Conservation (phyloP, 768 basidiomycete genomes). For the Mycena belliarum region DNA sequence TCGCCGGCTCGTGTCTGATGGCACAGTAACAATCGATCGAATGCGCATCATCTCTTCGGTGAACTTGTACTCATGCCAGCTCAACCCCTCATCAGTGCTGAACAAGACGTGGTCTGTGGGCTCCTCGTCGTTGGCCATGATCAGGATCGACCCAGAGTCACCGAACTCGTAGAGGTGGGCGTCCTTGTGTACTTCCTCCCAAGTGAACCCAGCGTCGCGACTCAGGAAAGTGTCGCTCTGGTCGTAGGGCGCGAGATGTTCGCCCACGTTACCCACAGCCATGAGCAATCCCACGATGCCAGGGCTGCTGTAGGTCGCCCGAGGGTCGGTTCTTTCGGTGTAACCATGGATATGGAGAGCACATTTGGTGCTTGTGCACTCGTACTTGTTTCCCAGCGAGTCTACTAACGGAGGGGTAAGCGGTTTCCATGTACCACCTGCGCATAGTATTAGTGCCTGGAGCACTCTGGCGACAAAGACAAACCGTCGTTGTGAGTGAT, state of each 20-base stretch:
- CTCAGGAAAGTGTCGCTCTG: constrained; percentile 96
- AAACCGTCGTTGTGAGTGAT: constrained; percentile 97
- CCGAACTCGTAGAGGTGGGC: constrained; percentile 98
- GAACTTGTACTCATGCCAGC: constrained; percentile 89
- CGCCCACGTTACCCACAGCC: constrained; percentile 96
- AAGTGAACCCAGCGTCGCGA: constrained; percentile 94
- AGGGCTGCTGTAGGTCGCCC: constrained; percentile 92
- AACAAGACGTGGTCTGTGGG: constrained; percentile 88
- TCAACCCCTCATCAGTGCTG: constrained; percentile 85
- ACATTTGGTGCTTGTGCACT: constrained; percentile 72
- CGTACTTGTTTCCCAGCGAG: constrained; percentile 71
- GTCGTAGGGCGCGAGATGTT: constrained; percentile 72
- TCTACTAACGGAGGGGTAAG: constrained; percentile 74
- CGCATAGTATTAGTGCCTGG: too few relatives aligned
- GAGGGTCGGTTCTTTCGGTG: constrained; percentile 87
- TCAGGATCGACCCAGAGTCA: constrained; percentile 90
- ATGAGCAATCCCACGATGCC: constrained; percentile 91
- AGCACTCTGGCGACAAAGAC: constrained; percentile 30
- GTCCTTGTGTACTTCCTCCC: constrained; percentile 98
- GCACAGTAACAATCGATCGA: constrained; percentile 80
- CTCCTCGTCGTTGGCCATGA: constrained; percentile 95
- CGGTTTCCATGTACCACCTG: constrained; percentile 87
- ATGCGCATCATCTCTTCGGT: constrained; percentile 73
- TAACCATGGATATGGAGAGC: constrained; percentile 92
- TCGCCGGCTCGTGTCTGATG: constrained; percentile 84